Conservation (phyloP, 2,329 filamentous ascomycete species). For the Celoporthe dispersa region DNA sequence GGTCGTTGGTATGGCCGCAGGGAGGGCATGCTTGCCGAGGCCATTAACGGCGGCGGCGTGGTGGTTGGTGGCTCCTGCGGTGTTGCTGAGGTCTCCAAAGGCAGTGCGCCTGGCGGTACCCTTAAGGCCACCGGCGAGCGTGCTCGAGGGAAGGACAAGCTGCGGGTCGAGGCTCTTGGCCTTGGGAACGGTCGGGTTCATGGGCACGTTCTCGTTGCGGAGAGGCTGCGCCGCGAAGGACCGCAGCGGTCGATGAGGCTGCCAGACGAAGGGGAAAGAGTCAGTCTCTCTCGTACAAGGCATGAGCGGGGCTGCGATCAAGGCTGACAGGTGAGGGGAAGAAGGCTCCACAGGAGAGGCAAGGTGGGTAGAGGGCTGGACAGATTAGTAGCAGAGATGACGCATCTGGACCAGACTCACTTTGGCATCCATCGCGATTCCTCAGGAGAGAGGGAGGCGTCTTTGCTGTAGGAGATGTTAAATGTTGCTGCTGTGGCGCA, state of each 20-base stretch:
- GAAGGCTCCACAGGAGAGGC: neutral
- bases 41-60: conserved; percentile 41
- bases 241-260: conserved; percentile 73
- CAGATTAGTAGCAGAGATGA: conserved; percentile 4
- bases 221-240: conserved; percentile 41
- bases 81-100: conserved; percentile 84
- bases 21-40: conserved; percentile 36
- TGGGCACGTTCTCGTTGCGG: conserved; percentile 69
- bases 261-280: conserved; percentile 31
- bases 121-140: conserved; percentile 61
- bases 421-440: conserved; percentile 45
- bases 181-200: conserved; percentile 14
- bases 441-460: neutral
- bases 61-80: conserved; percentile 43
- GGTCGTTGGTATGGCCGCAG: conserved; percentile 37
- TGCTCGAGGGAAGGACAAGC: conserved; percentile 37
- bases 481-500: conserved; percentile 29
- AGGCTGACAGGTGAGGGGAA: neutral
- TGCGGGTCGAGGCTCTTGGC: conserved; percentile 21
- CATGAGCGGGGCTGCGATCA: conserved; percentile 11
- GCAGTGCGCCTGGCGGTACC: conserved; percentile 74
- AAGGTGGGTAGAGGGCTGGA: neutral
- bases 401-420: conserved; percentile 38
- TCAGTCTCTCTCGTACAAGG: conserved; percentile 17
- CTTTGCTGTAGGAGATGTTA: conserved; percentile 25